Evolutionary conservation across 202 grass and related monocot genomes (phyloP), one percentile per base, ranked within the genome.

Genomic region (Carex sylvatica): DNA sequence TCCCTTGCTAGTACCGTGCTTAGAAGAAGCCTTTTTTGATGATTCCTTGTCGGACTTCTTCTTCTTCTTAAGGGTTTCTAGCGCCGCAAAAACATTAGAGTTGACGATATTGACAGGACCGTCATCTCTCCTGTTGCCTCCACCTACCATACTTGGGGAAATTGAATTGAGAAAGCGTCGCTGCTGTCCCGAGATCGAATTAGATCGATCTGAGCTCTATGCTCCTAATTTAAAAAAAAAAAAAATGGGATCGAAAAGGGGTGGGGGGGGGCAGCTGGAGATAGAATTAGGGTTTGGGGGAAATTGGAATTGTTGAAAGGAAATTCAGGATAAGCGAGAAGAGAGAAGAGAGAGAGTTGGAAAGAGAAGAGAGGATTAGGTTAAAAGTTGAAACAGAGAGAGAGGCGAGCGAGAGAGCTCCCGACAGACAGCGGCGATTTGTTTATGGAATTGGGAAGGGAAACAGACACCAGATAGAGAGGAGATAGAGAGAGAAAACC

Each of bases 11-110:
- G 78, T 76, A 68, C 84, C 82, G 66, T 87, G 88, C 1, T 87
- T 91, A 0, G 92, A 92, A 20, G 90, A 91, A 9, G 38, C 77
- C 22, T 78, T 86, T 72, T 87, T 97, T 0, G 76, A 88, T 76
- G 85, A 91, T 52, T 89, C 88, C 72, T 81, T 84, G 35, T 86
- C 90, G 13, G 86, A 89, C 84, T 91, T 97, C 91, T 93, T 97
- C 90, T 97, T 97, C 92, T 94, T 97, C 90, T 97, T 97, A 36
- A 97, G 92, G 12, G 90, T 91, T 71, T 94, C 94, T 71, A 97
- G 90, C 77, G 94, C 94, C n/a, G 94, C 94, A 80, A 97, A 97
- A 53, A 97, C 92, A 87, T 97, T 97, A 42, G 80, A 88, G 74
- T 88, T 97, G 85, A 85, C 92, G 86, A 97, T 88, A 81, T 86